Base-by-base conservation (phyloP, 306 rosid species). In the Vigna hirtella region DNA sequence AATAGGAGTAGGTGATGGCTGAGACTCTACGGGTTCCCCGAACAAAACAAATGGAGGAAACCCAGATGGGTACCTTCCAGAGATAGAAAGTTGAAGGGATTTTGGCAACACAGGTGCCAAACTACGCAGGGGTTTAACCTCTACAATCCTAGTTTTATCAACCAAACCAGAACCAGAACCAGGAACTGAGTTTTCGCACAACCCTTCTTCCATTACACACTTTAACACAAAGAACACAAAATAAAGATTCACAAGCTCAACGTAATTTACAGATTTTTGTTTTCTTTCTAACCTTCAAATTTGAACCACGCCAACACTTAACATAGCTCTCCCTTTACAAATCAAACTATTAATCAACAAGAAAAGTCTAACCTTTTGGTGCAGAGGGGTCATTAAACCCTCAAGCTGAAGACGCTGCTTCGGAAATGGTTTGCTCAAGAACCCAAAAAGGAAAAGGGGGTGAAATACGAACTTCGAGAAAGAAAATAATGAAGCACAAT, bases 101-200 rank as follows among this genome's bases (percentile, higher is more conserved):
- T 36, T 74, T 10, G 96, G 89, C 14, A 90, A 87, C 64, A 90
- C 82, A 0, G 90, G 93, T 49, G 76, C 83, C 71, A 90, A 76
- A 85, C 82, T 78, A 70, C 92, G 90, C 72, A 90, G 40, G 48
- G 92, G 91, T 68, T 82, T 88, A 7, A 67, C 85, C 58, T 90
- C 88, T 70, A 90, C 72, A 82, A 87, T 79, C 72, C 38, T 65
- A 36, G 90, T 79, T 83, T 85, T 87, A 68, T 88, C 89, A 74
- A 85, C 17, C 9, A 85, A 87, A 78, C 50, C 69, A 12, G 86
- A 83, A 32, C 74, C 38, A 12, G 88, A 83, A 32, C 74, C 38
- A 66, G 79, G 67, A 78, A 67, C 57, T 4, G 72, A 58, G 77
- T 70, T 68, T 52, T 59, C 74, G 49, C 76, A 76, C 9, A 75